Evolutionary conservation across 2,329 filamentous ascomycete species (phyloP), one percentile per base, ranked within the genome.

Genomic region (Eutypa lata): DNA sequence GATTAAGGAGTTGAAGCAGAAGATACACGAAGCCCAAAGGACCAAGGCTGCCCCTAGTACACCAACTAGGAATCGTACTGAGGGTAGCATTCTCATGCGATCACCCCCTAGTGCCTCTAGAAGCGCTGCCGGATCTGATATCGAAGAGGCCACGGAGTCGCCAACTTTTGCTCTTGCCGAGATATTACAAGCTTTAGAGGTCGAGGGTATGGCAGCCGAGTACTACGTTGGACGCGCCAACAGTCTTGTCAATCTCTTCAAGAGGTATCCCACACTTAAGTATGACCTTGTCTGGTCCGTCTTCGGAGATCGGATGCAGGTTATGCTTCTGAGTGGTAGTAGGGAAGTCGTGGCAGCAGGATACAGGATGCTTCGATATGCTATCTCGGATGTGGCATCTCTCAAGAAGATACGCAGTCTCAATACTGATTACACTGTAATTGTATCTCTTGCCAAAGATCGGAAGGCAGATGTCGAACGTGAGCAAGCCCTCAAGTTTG

Each of bases 201-300:
- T 87, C 13, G 89, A 91, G 66, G 90, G 90, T 24, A 90, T 97
- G 85, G 83, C 85, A 43, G 87, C 93, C 0, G 94, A 97, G 71
- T 97, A 96, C 73, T 99, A 99, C 67, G 93, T 99, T 49, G 90
- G 89, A 54, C 85, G 91, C 56, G 91, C 91, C 24, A 99, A 99
- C 67, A 89, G 84, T 58, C 79, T 99, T 8, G 94, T 97, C n/a
- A 90, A 95, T 57, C 78, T 99, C n/a, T 96, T 99, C 74, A 96
- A 93, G 69, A 83, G 91, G 50, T 86, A 97, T 70, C 90, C 91
- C 1, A 93, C 90, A 1, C 79, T 99, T 53, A 99, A 99, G 68
- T 97, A 97, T 69, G 95, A 99, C 70, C 76, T 99, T 47, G 92
- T 91, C 1, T 99, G 94, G 94, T 89, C 91, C 3, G 87, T 96